Percentiles rank a stretch among this genome's conserved stretches.
These are phyloP conservation scores for Luffa aegyptiaca DNA, from an alignment of 306 rosid genomes.

Conservation along the genomic window DNA sequence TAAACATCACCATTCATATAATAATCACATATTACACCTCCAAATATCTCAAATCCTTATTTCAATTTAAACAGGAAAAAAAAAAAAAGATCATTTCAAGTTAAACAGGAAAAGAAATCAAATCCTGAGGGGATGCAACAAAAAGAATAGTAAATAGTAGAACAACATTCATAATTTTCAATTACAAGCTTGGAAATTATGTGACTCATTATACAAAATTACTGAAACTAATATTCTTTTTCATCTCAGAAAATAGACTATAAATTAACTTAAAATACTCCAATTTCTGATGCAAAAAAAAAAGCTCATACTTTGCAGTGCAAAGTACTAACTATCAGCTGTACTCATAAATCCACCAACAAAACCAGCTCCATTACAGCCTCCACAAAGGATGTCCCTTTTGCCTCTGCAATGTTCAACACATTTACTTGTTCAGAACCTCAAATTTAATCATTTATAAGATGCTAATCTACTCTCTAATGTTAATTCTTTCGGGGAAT, in stretches of 20 bases:
- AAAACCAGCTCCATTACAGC: constrained; percentile 96
- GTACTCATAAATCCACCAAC: constrained; percentile 87
- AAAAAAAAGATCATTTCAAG: too few relatives aligned
- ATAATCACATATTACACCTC: not conserved
- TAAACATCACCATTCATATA: not conserved
- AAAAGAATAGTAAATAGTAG: not conserved
- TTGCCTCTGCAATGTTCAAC: constrained; percentile 61
- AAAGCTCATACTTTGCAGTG: not conserved
- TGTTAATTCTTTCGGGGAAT: not conserved
- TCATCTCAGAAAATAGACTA: not conserved
- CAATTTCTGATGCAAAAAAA: not conserved
- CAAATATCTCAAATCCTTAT: not conserved
- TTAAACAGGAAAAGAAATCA: not conserved
- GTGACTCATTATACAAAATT: not conserved
- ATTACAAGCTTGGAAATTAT: not conserved
- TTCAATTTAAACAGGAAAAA: too few relatives aligned
- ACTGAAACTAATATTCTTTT: not conserved
- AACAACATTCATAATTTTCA: constrained; percentile 4
- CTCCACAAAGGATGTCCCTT: constrained; percentile 72
- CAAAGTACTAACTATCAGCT: constrained; percentile 33
- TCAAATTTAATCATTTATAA: not conserved
- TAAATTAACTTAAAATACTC: not conserved
- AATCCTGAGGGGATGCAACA: not conserved
- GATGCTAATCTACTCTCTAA: not conserved
- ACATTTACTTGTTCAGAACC: not conserved